These are phyloP conservation scores for Pochonia chlamydosporia DNA, from an alignment of 2,329 filamentous ascomycete genomes.

Conservation along the genomic window DNA sequence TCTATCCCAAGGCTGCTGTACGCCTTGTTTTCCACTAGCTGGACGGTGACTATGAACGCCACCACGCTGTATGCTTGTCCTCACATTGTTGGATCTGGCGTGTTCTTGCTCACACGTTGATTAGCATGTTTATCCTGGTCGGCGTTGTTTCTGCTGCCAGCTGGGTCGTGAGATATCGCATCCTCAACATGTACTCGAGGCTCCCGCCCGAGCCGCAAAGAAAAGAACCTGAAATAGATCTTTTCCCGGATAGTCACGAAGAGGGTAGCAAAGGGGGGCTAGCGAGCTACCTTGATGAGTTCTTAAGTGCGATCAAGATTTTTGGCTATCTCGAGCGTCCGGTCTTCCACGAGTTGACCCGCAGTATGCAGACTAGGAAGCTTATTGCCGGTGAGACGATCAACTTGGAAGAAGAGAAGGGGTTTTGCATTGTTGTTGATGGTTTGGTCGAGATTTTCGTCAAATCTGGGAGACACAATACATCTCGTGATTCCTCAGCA, in stretches of 20 bases:
- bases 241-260: conserved; percentile 91
- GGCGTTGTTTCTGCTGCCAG: conserved; percentile 77
- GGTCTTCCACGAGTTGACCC: conserved; percentile 94
- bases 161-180: conserved; percentile 93
- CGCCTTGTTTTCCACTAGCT: conserved; percentile 80
- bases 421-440: conserved; percentile 95
- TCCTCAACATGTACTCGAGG: conserved; percentile 93
- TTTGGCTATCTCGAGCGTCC: conserved; percentile 95
- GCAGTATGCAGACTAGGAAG: conserved; percentile 97
- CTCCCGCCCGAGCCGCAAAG: conserved; percentile 90
- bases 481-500: conserved; percentile 20
- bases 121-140: conserved; percentile 68
- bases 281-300: conserved; percentile 96
- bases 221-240: conserved; percentile 90
- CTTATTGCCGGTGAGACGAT: conserved; percentile 94
- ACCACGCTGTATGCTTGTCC: conserved; percentile 69
- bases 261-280: conserved; percentile 84
- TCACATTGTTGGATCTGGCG: background rate
- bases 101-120: conserved; percentile 12
- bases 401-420: conserved; percentile 93
- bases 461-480: conserved; percentile 59
- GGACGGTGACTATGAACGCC: conserved; percentile 98
- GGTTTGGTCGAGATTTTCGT: conserved; percentile 97
- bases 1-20: conserved; percentile 87
- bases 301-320: conserved; percentile 96